A percentile compares a stretch with the other conserved stretches of the same genome.
These are phyloP conservation scores for Ogataea haglerorum DNA, from an alignment of 805 yeast genomes.

Conservation along the genomic window DNA sequence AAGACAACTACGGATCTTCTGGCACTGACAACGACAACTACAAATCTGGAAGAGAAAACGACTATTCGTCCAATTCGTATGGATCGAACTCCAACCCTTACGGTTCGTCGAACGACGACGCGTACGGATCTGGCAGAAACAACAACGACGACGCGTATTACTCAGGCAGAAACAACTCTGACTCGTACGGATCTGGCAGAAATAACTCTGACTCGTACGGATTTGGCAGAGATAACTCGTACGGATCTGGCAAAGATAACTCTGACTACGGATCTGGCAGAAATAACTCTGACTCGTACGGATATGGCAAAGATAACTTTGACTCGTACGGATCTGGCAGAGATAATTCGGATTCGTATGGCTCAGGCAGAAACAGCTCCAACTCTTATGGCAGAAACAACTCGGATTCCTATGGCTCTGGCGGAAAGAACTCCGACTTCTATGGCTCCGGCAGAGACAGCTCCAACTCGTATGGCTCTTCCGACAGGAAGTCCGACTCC, in stretches of 20 bases:
- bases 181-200: constrained; percentile 8
- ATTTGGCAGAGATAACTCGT: constrained; percentile 6
- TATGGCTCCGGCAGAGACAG: constrained; percentile 26
- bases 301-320: constrained; percentile 22
- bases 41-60: constrained; percentile 21
- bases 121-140: too few species aligned
- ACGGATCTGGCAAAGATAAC: too few species aligned
- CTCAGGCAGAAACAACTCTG: not conserved
- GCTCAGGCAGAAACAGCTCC: constrained; percentile 26
- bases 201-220: constrained; percentile 32
- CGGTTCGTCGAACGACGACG: constrained; percentile 30
- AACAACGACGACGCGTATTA: too few species aligned
- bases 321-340: constrained; percentile 33
- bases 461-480: constrained; percentile 30
- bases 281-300: not conserved
- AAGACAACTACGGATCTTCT: constrained; percentile 29
- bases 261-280: not conserved
- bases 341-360: constrained; percentile 31
- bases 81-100: constrained; percentile 21
- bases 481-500: constrained; percentile 29
- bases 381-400: constrained; percentile 27
- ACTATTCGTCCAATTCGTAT: constrained; percentile 3
- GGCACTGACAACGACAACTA: constrained; percentile 20
- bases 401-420: constrained; percentile 30
- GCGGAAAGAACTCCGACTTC: constrained; percentile 20